Conservation (phyloP, 148 eudicot species). For the Suaeda aralocaspica region DNA sequence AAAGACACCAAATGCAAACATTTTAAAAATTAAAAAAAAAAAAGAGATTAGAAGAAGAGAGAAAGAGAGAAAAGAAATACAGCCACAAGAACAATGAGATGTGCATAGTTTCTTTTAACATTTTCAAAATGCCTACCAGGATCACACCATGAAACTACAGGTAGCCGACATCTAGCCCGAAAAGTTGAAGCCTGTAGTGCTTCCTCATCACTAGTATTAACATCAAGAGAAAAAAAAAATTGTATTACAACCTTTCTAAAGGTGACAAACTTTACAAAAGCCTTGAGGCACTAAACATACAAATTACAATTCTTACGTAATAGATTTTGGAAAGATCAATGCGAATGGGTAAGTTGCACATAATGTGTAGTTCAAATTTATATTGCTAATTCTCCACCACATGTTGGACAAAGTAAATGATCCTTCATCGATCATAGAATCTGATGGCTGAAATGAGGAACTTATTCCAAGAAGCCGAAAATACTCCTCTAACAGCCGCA, state of each 20-base stretch:
- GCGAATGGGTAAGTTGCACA: slow-evolving; percentile 94
- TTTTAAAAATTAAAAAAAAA: neutral
- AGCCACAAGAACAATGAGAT: neutral
- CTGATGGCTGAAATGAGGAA: slow-evolving; percentile 42
- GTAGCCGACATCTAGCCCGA: slow-evolving; percentile 84
- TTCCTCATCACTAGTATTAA: slow-evolving; percentile 74
- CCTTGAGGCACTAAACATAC: slow-evolving; percentile 1
- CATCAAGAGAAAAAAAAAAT: slow-evolving; percentile 21
- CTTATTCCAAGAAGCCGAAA: slow-evolving; percentile 83
- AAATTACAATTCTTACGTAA: slow-evolving; percentile 49
- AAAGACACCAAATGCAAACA: slow-evolving; percentile 14
- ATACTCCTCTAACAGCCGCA: slow-evolving; percentile 82
- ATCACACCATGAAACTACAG: slow-evolving; percentile 88
- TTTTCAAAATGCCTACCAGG: slow-evolving; percentile 41
- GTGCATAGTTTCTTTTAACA: neutral
- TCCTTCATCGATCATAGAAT: slow-evolving; percentile 59
- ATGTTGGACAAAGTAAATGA: slow-evolving; percentile 66
- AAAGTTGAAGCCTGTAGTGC: slow-evolving; percentile 83
- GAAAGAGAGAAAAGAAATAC: too few species aligned
- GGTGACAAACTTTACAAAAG: neutral
- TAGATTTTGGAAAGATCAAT: slow-evolving; percentile 76
- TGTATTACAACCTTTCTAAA: slow-evolving; percentile 11
- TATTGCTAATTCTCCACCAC: slow-evolving; percentile 84
- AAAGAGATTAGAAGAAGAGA: neutral
- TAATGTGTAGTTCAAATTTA: slow-evolving; percentile 65